Evolutionary conservation across 345 rosid species (phyloP), one percentile per base, ranked within the genome.

Genomic region (Theobroma cacao): DNA sequence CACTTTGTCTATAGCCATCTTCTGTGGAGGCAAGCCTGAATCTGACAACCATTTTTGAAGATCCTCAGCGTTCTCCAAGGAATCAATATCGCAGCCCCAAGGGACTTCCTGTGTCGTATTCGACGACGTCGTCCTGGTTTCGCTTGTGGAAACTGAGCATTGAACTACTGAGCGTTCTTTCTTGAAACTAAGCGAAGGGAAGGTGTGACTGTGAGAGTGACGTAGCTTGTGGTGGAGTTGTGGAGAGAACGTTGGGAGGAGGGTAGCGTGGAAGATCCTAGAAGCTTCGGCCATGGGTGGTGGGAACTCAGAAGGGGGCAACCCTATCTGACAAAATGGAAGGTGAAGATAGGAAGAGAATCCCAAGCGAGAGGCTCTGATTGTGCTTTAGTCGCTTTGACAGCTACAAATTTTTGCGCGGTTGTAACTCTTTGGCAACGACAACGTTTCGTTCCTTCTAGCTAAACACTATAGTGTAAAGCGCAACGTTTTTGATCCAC

Each of bases 21-120:
- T 95, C 88, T 93, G 99, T 0, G 87, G 88, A 55, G 99, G 98
- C 20, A 93, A 86, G 3, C 99, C 99, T 3, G 91, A 91, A 20
- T 84, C 91, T 31, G 94, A 88, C 75, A 95, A 88, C 98, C 97
- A 95, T 50, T 82, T 86, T 81, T 93, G 94, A 40, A 95, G 91
- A 17, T 86, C 91, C 65, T 90, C 87, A 3, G 97, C 92, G 81
- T 91, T 92, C 79, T 90, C 90, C 34, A 87, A 75, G 2, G 90
- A 89, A 84, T 89, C 90, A 3, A 84, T 76, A 55, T 92, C 93
- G 73, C 97, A 91, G 0, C 94, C 94, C 94, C 94, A 90, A 0
- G 91, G 88, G 5, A 90, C 82, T 22, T 38, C 84, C 63, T 86
- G 86, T 48, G 71, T 62, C 30, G 33, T 80, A 47, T 69, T 69